Conservation (phyloP, 2,329 filamentous ascomycete genomes). For the Fusarium avenaceum region DNA sequence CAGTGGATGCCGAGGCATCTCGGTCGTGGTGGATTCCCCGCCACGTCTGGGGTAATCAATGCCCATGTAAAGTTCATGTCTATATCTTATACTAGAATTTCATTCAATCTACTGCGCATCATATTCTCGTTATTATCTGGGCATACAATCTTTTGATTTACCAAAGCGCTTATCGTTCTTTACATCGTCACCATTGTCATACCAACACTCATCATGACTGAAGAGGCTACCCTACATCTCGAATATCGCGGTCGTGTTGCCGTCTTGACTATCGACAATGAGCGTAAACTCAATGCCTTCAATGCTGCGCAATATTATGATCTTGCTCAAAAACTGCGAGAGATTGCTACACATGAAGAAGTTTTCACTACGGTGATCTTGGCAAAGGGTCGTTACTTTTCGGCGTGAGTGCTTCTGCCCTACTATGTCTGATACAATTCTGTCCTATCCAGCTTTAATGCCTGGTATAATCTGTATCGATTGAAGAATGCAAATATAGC, state of each 20-base stretch:
- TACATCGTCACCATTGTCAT: too few species aligned
- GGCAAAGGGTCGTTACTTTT: constrained; percentile 87
- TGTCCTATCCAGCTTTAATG: background rate
- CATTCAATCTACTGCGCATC: background rate
- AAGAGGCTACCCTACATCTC: constrained; percentile 52
- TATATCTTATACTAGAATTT: constrained; percentile 14
- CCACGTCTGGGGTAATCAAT: constrained; percentile 22
- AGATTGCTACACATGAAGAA: constrained; percentile 83
- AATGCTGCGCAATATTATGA: constrained; percentile 80
- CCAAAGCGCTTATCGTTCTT: too few species aligned
- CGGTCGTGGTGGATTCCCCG: constrained; percentile 34
- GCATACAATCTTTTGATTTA: background rate
- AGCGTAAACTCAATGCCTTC: constrained; percentile 89
- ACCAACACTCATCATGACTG: constrained; percentile 26
- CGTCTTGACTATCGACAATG: constrained; percentile 87
- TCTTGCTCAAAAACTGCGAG: constrained; percentile 78
- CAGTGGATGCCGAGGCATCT: constrained; percentile 26
- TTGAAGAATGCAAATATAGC: background rate
- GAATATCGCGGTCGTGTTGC: constrained; percentile 64
- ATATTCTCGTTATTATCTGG: background rate
- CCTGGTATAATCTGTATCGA: background rate
- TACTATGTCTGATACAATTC: too few species aligned
- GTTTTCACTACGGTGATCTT: constrained; percentile 88
- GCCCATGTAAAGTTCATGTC: constrained; percentile 22
- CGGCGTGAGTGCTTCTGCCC: constrained; percentile 72